These are phyloP conservation scores for Suhomyces coccinellae DNA, from an alignment of 1,139 yeast species.

Conservation along the genomic window DNA sequence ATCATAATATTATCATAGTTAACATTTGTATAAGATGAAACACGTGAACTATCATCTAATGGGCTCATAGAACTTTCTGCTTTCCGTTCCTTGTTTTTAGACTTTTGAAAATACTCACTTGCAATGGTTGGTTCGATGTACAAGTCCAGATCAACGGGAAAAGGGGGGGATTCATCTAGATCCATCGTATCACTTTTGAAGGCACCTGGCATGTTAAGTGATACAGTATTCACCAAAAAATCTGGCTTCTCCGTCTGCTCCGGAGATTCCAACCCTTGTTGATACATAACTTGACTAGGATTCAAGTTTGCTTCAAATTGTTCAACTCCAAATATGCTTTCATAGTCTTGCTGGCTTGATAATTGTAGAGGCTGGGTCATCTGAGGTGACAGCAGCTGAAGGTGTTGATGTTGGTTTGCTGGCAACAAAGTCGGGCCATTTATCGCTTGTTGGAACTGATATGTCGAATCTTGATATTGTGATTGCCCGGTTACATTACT, in stretches of 20 bases:
- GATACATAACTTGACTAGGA: slow-evolving; percentile 7
- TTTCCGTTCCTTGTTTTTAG: slow-evolving; percentile 1
- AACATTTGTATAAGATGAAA: slow-evolving; percentile 12
- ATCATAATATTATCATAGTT: slow-evolving; percentile 8
- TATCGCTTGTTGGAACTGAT: not conserved
- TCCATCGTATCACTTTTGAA: slow-evolving; percentile 37
- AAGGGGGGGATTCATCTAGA: slow-evolving; percentile 42
- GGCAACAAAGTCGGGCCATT: not conserved
- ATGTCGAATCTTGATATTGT: not conserved
- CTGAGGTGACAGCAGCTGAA: not conserved
- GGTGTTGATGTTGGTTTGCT: not conserved
- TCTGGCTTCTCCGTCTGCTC: slow-evolving; percentile 8
- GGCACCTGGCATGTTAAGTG: slow-evolving; percentile 35
- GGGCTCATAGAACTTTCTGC: slow-evolving; percentile 12
- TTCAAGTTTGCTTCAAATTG: slow-evolving; percentile 9
- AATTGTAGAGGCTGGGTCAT: slow-evolving; percentile 7
- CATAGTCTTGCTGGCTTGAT: slow-evolving; percentile 10
- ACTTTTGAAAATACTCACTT: not conserved
- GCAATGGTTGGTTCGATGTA: slow-evolving; percentile 6
- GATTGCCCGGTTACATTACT: not conserved
- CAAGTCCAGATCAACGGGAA: slow-evolving; percentile 39
- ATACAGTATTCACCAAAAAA: slow-evolving; percentile 11
- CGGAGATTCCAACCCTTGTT: slow-evolving; percentile 5
- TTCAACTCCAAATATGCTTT: slow-evolving; percentile 9
- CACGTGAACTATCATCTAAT: slow-evolving; percentile 15